Percentiles rank a stretch among this genome's conserved stretches.
phyloP scores from a whole-genome alignment of 768 basidiomycete species.

The Pleurotus citrinopileatus region DNA sequence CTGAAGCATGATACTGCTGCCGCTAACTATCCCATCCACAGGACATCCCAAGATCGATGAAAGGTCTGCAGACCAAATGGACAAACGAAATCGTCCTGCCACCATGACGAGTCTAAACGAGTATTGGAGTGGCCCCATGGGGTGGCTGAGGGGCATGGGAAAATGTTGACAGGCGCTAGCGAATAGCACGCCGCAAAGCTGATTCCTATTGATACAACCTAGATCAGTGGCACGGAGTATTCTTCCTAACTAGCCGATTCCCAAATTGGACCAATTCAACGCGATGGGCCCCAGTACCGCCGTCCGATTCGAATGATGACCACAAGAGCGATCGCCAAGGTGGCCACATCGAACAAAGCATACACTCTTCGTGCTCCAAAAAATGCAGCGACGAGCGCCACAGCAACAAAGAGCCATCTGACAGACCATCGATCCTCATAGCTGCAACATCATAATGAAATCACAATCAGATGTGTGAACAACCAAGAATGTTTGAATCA shows the following conservation, averaged over 20 bases:
- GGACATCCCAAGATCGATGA: too few species aligned
- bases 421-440: constrained; percentile 39
- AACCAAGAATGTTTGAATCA: constrained; percentile 4
- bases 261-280: constrained; percentile 22
- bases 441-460: constrained; percentile 20
- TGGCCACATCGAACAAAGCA: constrained; percentile 60
- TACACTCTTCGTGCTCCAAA: constrained; percentile 67
- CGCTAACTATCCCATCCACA: background rate
- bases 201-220: constrained; percentile 5
- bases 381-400: constrained; percentile 57
- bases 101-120: too few species aligned
- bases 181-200: background rate
- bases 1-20: background rate
- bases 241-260: background rate
- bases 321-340: constrained; percentile 42
- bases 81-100: too few species aligned
- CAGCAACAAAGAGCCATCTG: constrained; percentile 50
- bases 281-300: constrained; percentile 44
- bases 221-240: background rate
- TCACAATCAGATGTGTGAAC: constrained; percentile 2
- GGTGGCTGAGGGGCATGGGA: background rate
- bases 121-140: background rate
- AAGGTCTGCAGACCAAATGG: too few species aligned
- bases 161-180: background rate
- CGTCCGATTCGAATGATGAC: constrained; percentile 46